Percentiles rank a stretch among this genome's conserved stretches.
phyloP scores from a whole-genome alignment of 176 grass and related monocot genomes.

The Luzula sylvatica region DNA sequence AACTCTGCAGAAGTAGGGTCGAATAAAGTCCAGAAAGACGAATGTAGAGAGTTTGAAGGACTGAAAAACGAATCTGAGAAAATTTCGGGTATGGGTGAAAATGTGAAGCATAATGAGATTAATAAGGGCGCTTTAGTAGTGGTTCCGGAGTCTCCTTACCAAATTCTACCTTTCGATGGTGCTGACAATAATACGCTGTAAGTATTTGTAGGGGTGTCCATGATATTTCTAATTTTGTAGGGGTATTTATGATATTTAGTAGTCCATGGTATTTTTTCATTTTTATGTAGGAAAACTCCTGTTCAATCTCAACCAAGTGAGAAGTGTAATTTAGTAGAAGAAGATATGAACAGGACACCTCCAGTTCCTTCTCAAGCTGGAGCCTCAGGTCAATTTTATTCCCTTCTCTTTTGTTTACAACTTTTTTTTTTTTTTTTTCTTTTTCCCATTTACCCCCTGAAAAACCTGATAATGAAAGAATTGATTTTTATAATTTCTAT shows the following conservation, averaged over 20 bases:
- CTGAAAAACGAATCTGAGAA: conserved; percentile 7
- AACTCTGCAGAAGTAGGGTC: conserved; percentile 1
- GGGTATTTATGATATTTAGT: too few relatives aligned
- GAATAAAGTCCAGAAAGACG: conserved; percentile 9
- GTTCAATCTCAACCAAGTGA: conserved; percentile 11
- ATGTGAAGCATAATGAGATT: conserved; percentile 11
- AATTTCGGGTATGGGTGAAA: conserved; percentile 5
- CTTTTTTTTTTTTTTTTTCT: neutral
- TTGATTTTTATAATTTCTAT: conserved; percentile 2
- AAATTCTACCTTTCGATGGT: too few relatives aligned
- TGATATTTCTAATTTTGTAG: too few relatives aligned
- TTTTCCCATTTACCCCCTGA: conserved; percentile 1
- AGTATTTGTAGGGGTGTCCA: too few relatives aligned
- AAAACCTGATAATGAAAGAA: conserved; percentile 7
- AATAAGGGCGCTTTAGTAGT: neutral
- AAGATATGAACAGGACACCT: conserved; percentile 1
- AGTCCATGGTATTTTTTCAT: conserved; percentile 3
- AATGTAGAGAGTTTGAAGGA: conserved; percentile 6
- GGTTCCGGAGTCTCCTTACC: neutral
- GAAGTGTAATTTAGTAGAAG: conserved; percentile 11
- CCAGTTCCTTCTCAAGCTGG: conserved; percentile 15
- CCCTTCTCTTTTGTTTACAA: too few relatives aligned
- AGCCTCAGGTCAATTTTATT: conserved; percentile 20
- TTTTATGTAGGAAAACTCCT: conserved; percentile 22
- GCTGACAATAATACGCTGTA: too few relatives aligned